phyloP scores from a whole-genome alignment of 148 eudicot species.

The Camellia japonica region DNA sequence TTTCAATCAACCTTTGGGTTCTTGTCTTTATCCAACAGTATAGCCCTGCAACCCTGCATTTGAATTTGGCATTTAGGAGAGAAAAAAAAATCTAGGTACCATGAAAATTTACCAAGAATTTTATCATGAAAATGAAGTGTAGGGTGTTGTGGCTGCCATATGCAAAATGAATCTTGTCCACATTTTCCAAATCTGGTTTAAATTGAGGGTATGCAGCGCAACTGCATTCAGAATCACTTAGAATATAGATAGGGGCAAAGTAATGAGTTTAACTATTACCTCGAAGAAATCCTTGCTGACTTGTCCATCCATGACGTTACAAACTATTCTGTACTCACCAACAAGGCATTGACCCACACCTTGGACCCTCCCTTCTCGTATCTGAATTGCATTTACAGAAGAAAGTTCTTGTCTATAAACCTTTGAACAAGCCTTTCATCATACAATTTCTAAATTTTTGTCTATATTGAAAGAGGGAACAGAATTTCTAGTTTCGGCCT shows the following conservation, averaged over 20 bases:
- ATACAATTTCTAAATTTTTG: background rate
- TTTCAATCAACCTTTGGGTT: constrained; percentile 73
- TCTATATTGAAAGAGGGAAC: background rate
- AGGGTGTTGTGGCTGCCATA: too few species aligned
- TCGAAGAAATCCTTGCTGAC: constrained; percentile 78
- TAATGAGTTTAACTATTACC: constrained; percentile 34
- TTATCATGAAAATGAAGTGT: too few species aligned
- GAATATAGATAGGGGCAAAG: background rate
- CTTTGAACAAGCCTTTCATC: background rate
- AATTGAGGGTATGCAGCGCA: too few species aligned
- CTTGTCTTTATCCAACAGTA: constrained; percentile 73
- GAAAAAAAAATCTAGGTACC: too few species aligned
- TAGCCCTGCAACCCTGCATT: constrained; percentile 88
- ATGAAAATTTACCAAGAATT: too few species aligned
- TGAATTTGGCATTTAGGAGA: background rate
- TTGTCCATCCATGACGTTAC: constrained; percentile 62
- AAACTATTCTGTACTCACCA: constrained; percentile 85
- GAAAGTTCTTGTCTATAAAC: background rate
- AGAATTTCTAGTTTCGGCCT: background rate
- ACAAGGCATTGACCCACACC: constrained; percentile 83
- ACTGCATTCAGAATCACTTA: background rate
- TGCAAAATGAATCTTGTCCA: too few species aligned
- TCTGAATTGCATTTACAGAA: constrained; percentile 37
- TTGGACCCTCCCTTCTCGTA: constrained; percentile 89
- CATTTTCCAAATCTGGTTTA: too few species aligned